Percentiles rank a stretch among this genome's conserved stretches.
These are phyloP conservation scores for Leccinum fibrillosum DNA, from an alignment of 768 basidiomycete genomes.

Conservation along the genomic window DNA sequence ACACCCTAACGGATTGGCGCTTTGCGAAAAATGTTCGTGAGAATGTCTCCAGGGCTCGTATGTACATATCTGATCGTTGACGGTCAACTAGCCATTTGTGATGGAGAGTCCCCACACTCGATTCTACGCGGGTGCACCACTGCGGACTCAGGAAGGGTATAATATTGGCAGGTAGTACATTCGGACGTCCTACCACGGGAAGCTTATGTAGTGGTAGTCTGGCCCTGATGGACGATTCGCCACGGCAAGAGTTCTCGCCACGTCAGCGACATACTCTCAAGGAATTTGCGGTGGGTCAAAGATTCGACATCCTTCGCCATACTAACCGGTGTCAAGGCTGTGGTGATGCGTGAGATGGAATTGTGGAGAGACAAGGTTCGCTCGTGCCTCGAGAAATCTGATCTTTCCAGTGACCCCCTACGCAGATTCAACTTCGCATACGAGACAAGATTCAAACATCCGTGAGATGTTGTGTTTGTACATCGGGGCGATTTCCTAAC, in stretches of 20 bases:
- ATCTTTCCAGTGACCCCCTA: not conserved
- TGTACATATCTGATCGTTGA: not conserved
- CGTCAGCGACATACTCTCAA: slow-evolving; percentile 89
- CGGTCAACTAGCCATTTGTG: slow-evolving; percentile 59
- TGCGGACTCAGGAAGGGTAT: slow-evolving; percentile 85
- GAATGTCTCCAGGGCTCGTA: not conserved
- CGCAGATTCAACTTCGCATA: slow-evolving; percentile 82
- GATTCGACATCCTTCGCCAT: not conserved
- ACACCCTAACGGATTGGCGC: slow-evolving; percentile 81
- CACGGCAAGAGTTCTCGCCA: slow-evolving; percentile 81
- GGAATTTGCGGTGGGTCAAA: slow-evolving; percentile 71
- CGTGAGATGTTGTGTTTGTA: slow-evolving; percentile 36
- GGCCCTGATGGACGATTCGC: slow-evolving; percentile 80
- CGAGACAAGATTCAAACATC: slow-evolving; percentile 91
- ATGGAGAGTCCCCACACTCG: slow-evolving; percentile 62
- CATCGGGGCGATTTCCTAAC: not conserved
- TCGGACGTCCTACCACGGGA: not conserved
- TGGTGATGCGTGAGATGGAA: slow-evolving; percentile 94
- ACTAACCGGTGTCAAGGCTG: slow-evolving; percentile 42
- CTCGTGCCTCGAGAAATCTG: not conserved
- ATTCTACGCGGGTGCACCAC: slow-evolving; percentile 90
- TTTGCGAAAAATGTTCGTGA: slow-evolving; percentile 74
- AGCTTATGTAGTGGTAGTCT: slow-evolving; percentile 42
- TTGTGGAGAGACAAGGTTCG: slow-evolving; percentile 88
- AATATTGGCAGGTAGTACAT: slow-evolving; percentile 76